Conservation (phyloP, 306 rosid species). For the Chamaecrista fasciculata region DNA sequence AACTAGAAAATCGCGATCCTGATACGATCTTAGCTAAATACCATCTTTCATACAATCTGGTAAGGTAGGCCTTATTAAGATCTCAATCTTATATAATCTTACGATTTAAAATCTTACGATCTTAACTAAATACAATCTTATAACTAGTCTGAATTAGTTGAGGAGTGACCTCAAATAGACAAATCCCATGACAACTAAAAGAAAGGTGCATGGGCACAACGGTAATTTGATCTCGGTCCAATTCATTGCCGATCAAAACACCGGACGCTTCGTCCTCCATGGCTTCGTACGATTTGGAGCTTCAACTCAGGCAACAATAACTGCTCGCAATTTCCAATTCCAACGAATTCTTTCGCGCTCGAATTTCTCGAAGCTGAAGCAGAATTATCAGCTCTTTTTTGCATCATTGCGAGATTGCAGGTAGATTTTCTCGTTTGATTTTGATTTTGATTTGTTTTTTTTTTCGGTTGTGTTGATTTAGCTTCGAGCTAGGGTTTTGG, state of each 20-base stretch:
- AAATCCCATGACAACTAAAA: no score
- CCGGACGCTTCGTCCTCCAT: slow-evolving; percentile 71
- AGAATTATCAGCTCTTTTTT: slow-evolving; percentile 23
- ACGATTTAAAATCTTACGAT: no score
- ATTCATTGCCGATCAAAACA: slow-evolving; percentile 81
- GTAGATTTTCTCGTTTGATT: slow-evolving; percentile 35
- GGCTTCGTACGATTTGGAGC: slow-evolving; percentile 69
- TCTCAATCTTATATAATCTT: no score
- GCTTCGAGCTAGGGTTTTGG: slow-evolving; percentile 63
- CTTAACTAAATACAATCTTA: no score
- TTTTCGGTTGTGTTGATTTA: slow-evolving; percentile 27
- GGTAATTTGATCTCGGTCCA: slow-evolving; percentile 40
- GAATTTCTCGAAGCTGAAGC: slow-evolving; percentile 24
- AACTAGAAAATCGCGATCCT: no score
- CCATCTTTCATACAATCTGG: no score
- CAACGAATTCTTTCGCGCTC: slow-evolving; percentile 15
- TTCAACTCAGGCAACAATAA: slow-evolving; percentile 48
- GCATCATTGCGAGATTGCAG: slow-evolving; percentile 36
- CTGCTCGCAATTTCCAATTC: slow-evolving; percentile 37
- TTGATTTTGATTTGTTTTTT: slow-evolving; percentile 8
- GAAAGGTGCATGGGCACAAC: slow-evolving; percentile 46
- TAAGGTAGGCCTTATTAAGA: no score
- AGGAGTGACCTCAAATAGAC: no score
- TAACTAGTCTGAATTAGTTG: no score
- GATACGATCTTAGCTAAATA: no score